These are phyloP conservation scores for Trapa bicornis DNA, from an alignment of 345 rosid species.

Conservation along the genomic window DNA sequence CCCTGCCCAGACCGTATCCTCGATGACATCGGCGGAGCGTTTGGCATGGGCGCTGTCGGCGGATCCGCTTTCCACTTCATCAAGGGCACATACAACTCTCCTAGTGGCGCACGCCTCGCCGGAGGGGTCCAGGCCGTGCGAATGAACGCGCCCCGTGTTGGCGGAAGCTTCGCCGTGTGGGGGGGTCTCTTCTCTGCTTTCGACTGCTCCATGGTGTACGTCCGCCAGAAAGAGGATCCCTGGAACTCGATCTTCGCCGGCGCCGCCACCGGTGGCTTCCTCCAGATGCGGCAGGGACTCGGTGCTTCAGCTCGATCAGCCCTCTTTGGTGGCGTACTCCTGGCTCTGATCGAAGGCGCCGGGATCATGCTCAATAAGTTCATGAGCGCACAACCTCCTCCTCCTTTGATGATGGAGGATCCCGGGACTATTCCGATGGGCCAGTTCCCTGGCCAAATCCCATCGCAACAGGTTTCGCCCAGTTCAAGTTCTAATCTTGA, in stretches of 20 bases:
- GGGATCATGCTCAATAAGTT: conserved; percentile 46
- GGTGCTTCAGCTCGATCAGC: conserved; percentile 44
- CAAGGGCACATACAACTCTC: conserved; percentile 53
- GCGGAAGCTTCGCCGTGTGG: conserved; percentile 76
- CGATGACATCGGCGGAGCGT: conserved; percentile 70
- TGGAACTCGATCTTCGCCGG: conserved; percentile 84
- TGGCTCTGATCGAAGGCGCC: conserved; percentile 61
- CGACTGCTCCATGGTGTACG: conserved; percentile 68
- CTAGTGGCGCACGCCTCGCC: conserved; percentile 35
- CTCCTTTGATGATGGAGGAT: conserved; percentile 35
- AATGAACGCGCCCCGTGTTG: conserved; percentile 67
- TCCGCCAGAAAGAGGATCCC: conserved; percentile 83
- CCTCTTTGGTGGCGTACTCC: conserved; percentile 38
- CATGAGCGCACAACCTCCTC: conserved; percentile 23
- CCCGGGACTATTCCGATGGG: conserved; percentile 23
- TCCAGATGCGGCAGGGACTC: conserved; percentile 56
- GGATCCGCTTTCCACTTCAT: conserved; percentile 60
- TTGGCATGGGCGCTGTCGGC: conserved; percentile 72
- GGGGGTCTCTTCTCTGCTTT: conserved; percentile 68
- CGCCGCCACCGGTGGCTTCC: conserved; percentile 72
- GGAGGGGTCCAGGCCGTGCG: conserved; percentile 66
- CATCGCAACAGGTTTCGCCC: conserved; percentile 9
- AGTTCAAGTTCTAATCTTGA: conserved; percentile 12
- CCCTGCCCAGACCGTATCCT: conserved; percentile 77
- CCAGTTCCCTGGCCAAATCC: conserved; percentile 11